Evolutionary conservation across 2,329 filamentous ascomycete species (phyloP).

Genomic region (Clonostachys byssicola): DNA sequence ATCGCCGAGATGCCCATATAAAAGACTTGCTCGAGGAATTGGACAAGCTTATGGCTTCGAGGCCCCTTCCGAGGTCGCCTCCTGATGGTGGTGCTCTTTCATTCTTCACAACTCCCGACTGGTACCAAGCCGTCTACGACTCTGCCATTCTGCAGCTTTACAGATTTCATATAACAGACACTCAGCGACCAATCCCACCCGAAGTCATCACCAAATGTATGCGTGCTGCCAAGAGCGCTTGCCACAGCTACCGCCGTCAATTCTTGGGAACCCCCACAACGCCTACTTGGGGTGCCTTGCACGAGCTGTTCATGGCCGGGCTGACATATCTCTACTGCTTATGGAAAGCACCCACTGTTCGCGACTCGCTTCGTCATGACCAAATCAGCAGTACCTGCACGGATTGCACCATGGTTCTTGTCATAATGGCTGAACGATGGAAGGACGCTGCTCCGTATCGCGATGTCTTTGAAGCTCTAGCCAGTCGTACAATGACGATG

Average conservation of each 20-base stretch:
- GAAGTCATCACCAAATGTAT: conserved; percentile 12
- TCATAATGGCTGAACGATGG: conserved; percentile 28
- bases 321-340: conserved; percentile 18
- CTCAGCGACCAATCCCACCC: conserved; percentile 2
- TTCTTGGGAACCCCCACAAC: neutral
- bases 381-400: conserved; percentile 7
- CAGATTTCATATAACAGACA: conserved; percentile 14
- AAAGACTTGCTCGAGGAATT: too few relatives aligned
- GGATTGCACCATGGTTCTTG: conserved; percentile 22
- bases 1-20: too few relatives aligned
- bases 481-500: conserved; percentile 7
- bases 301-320: conserved; percentile 20
- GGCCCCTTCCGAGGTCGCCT: neutral
- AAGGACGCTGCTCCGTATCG: conserved; percentile 21
- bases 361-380: conserved; percentile 5
- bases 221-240: conserved; percentile 6
- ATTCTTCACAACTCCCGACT: conserved; percentile 26
- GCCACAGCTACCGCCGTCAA: conserved; percentile 5
- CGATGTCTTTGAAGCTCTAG: conserved; percentile 22
- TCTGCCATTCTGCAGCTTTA: conserved; percentile 31
- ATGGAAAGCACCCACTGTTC: neutral
- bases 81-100: conserved; percentile 9
- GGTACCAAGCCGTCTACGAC: conserved; percentile 30
- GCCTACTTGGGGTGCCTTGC: conserved; percentile 18
- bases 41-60: too few relatives aligned